Percentiles rank a stretch among this genome's conserved stretches.
Evolutionary conservation across 768 basidiomycete genomes (phyloP).

Genomic region (Phaeolepiota aurea): DNA sequence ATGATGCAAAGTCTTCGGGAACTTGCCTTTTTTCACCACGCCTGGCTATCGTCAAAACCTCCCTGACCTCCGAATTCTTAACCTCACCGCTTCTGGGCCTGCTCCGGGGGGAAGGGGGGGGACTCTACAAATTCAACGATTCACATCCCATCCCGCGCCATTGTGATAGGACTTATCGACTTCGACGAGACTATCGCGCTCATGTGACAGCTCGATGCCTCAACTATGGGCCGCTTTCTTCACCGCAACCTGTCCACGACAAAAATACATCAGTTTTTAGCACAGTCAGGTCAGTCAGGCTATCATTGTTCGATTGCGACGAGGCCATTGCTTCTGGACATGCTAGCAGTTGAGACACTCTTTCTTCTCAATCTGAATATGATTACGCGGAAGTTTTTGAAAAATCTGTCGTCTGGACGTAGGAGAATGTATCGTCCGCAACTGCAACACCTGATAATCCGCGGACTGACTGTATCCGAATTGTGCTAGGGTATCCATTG

Average conservation of each 20-base stretch:
- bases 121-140: conserved; percentile 11
- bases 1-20: conserved; percentile 38
- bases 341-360: conserved; percentile 37
- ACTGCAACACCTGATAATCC: conserved; percentile 38
- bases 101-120: conserved; percentile 50
- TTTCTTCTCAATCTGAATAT: conserved; percentile 24
- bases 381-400: conserved; percentile 15
- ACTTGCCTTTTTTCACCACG: conserved; percentile 56
- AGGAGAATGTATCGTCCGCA: conserved; percentile 44
- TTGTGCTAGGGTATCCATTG: conserved; percentile 34
- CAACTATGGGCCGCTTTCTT: conserved; percentile 29
- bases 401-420: conserved; percentile 9
- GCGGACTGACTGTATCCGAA: conserved; percentile 36
- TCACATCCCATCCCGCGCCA: conserved; percentile 28
- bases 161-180: conserved; percentile 31
- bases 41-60: conserved; percentile 38
- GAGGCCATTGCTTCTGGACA: conserved; percentile 27
- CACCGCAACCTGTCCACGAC: conserved; percentile 32
- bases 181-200: conserved; percentile 28
- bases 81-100: conserved; percentile 44
- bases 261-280: conserved; percentile 36
- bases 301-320: conserved; percentile 40
- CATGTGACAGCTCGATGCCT: conserved; percentile 27
- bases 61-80: conserved; percentile 44
- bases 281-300: conserved; percentile 41